Percentiles rank a stretch among this genome's conserved stretches.
These are phyloP conservation scores for Pseudogymnoascus sp. DNA, from an alignment of 2,329 filamentous ascomycete genomes.

Conservation along the genomic window DNA sequence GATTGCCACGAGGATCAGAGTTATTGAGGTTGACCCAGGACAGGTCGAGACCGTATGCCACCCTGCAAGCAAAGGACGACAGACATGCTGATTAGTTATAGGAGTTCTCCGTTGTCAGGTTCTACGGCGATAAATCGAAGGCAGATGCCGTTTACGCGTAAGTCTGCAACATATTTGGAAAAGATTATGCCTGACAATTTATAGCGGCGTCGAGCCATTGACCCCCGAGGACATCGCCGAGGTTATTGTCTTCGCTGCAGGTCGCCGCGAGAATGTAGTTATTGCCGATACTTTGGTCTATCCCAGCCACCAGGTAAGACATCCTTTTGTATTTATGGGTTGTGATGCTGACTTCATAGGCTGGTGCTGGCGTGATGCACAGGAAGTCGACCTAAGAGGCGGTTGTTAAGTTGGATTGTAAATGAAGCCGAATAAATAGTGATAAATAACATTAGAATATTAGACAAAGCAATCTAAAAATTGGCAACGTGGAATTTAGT, in stretches of 20 bases:
- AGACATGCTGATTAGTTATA: conserved; percentile 24
- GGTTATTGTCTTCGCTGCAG: conserved; percentile 77
- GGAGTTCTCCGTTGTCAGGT: conserved; percentile 85
- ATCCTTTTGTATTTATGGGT: conserved; percentile 13
- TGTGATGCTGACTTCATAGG: background rate
- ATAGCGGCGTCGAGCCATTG: conserved; percentile 68
- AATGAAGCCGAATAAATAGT: background rate
- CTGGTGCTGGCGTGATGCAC: background rate
- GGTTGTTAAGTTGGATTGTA: background rate
- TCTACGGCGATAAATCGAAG: conserved; percentile 81
- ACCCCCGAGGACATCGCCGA: conserved; percentile 90
- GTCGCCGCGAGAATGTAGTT: conserved; percentile 82
- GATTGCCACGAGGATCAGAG: conserved; percentile 68
- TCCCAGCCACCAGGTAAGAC: conserved; percentile 76
- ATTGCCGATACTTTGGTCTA: conserved; percentile 81
- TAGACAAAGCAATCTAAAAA: background rate
- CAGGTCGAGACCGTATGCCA: conserved; percentile 74
- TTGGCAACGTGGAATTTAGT: background rate
- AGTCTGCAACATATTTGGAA: conserved; percentile 30
- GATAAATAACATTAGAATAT: background rate
- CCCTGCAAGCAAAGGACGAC: background rate
- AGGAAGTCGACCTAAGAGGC: background rate
- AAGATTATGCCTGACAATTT: conserved; percentile 11
- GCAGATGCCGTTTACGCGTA: conserved; percentile 84
- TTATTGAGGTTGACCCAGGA: conserved; percentile 85